Evolutionary conservation across 2,329 filamentous ascomycete species (phyloP).

Genomic region (Xylariaceae sp.): DNA sequence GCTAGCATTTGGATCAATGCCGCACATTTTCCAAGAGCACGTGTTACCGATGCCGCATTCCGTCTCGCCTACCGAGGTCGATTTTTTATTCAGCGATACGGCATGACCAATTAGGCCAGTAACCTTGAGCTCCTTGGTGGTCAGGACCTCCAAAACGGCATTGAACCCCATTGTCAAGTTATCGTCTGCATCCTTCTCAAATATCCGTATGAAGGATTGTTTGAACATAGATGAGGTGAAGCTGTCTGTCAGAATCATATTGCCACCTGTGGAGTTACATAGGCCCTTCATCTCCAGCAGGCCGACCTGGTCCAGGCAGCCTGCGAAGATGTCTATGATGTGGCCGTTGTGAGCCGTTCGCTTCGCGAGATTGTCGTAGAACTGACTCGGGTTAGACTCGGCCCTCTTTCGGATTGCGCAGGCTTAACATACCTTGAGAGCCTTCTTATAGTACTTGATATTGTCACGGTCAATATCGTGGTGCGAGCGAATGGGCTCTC

Average conservation of each 20-base stretch:
- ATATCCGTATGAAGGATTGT: conserved; percentile 94
- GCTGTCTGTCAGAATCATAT: conserved; percentile 97
- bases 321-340: conserved; percentile 95
- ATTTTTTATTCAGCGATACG: conserved; percentile 96
- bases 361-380: conserved; percentile 92
- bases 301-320: conserved; percentile 94
- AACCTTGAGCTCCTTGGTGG: conserved; percentile 96
- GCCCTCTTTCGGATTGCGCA: neutral
- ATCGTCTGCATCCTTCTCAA: conserved; percentile 93
- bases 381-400: conserved; percentile 47
- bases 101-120: conserved; percentile 96
- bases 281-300: conserved; percentile 97
- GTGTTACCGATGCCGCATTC: conserved; percentile 98
- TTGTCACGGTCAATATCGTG: conserved; percentile 98
- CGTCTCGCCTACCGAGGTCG: conserved; percentile 91
- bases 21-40: conserved; percentile 99
- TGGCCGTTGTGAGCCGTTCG: conserved; percentile 94
- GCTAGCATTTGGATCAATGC: conserved; percentile 87
- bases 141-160: conserved; percentile 88
- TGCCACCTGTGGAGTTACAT: conserved; percentile 90
- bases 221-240: conserved; percentile 99
- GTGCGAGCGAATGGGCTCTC: conserved; percentile 94
- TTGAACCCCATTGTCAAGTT: conserved; percentile 98
- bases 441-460: conserved; percentile 99
- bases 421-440: conserved; percentile 63